Conservation (phyloP, 108 stramenopile species). For the Schizochytrium sp. region DNA sequence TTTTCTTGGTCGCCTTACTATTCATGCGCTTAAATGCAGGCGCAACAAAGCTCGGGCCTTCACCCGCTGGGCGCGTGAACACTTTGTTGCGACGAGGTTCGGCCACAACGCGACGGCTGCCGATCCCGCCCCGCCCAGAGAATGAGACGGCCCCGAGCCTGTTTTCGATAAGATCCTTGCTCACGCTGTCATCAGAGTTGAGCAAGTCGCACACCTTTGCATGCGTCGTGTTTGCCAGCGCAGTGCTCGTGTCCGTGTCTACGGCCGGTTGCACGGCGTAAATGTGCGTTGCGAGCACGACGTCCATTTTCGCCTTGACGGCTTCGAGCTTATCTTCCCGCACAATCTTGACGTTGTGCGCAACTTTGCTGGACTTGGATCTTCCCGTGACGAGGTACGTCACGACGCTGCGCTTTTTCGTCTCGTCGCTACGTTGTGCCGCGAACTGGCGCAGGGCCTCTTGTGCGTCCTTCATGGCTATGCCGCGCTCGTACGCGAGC, state of each 20-base stretch:
- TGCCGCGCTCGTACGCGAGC: background rate
- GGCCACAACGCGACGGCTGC: background rate
- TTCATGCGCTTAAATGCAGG: background rate
- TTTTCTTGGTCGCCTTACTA: background rate
- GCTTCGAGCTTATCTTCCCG: background rate
- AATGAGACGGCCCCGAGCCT: background rate
- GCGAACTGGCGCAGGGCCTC: background rate
- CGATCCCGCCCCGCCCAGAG: background rate
- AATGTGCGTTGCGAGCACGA: background rate
- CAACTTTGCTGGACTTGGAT: background rate
- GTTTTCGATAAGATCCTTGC: background rate
- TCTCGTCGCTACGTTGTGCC: background rate
- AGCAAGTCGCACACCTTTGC: background rate
- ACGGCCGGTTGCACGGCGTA: background rate
- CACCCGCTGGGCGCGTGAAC: background rate
- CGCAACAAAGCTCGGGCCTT: background rate
- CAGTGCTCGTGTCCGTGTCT: background rate
- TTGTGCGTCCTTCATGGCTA: background rate
- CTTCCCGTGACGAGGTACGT: background rate
- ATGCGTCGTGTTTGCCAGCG: background rate
- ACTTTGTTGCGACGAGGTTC: background rate
- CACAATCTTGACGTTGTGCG: background rate
- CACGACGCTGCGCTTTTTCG: background rate
- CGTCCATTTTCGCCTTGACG: background rate
- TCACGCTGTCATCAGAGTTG: background rate